Percentiles rank a stretch among this genome's conserved stretches.
phyloP scores from a whole-genome alignment of 2,329 filamentous ascomycete species.

The Neocucurbitaria cava region DNA sequence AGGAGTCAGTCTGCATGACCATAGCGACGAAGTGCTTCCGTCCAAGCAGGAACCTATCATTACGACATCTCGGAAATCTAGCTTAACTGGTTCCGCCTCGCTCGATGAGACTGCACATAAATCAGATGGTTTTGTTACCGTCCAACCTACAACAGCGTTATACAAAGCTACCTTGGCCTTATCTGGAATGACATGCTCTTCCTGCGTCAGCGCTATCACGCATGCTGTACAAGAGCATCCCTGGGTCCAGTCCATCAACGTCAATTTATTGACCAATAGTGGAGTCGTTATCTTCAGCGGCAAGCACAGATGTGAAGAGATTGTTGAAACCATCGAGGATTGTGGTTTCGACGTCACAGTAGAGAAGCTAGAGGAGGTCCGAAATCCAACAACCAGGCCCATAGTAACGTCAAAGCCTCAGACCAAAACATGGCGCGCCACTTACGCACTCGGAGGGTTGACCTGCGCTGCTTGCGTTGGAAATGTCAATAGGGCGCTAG shows the following conservation, averaged over 20 bases:
- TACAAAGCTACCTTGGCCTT: constrained; percentile 57
- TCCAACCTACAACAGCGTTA: constrained; percentile 14
- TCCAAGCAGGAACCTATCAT: constrained; percentile 24
- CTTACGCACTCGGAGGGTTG: constrained; percentile 63
- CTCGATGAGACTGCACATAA: constrained; percentile 14
- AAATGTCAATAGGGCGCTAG: constrained; percentile 56
- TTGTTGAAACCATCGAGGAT: constrained; percentile 61
- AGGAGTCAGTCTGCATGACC: constrained; percentile 21
- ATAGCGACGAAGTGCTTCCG: constrained; percentile 9
- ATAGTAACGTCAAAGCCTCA: constrained; percentile 4
- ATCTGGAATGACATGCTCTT: constrained; percentile 67
- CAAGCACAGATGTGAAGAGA: constrained; percentile 50
- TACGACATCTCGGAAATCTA: constrained; percentile 14
- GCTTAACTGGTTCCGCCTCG: constrained; percentile 17
- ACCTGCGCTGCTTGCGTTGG: constrained; percentile 64
- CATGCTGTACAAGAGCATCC: constrained; percentile 56
- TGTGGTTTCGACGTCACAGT: constrained; percentile 52
- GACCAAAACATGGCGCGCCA: constrained; percentile 48
- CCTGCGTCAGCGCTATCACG: constrained; percentile 61
- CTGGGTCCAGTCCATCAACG: constrained; percentile 56
- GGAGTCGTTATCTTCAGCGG: constrained; percentile 59
- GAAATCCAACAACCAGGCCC: not conserved
- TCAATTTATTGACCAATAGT: constrained; percentile 61
- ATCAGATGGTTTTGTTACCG: constrained; percentile 25
- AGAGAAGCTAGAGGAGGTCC: constrained; percentile 38